These are phyloP conservation scores for Sideroxylon spinosum DNA, from an alignment of 179 eudicot species.

Conservation along the genomic window DNA sequence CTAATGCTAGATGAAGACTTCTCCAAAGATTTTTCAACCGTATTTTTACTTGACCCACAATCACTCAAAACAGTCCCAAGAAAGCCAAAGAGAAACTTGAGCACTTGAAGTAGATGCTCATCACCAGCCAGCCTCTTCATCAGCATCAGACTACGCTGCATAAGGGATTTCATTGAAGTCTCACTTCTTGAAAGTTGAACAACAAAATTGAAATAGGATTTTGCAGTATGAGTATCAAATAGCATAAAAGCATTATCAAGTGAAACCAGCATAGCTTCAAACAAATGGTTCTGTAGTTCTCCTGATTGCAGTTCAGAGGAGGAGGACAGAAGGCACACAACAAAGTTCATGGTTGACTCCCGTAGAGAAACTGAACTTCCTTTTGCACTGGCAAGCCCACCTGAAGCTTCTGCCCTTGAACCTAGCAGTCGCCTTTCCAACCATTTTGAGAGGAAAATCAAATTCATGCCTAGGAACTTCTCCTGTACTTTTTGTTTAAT, in stretches of 20 bases:
- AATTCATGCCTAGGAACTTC: constrained; percentile 68
- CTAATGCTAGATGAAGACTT: constrained; percentile 47
- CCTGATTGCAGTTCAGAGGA: constrained; percentile 43
- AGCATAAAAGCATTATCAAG: constrained; percentile 69
- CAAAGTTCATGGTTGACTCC: constrained; percentile 83
- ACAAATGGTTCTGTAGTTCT: constrained; percentile 60
- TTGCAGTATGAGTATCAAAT: constrained; percentile 67
- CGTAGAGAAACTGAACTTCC: constrained; percentile 64
- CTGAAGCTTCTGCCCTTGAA: constrained; percentile 40
- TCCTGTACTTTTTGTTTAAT: constrained; percentile 55
- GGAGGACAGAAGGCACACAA: constrained; percentile 54
- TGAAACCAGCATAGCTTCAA: constrained; percentile 61
- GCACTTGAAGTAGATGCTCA: constrained; percentile 76
- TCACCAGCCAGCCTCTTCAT: constrained; percentile 78
- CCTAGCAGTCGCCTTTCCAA: constrained; percentile 78
- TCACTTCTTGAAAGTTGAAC: constrained; percentile 77
- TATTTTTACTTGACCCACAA: constrained; percentile 48
- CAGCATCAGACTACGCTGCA: constrained; percentile 58
- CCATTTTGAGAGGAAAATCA: constrained; percentile 67
- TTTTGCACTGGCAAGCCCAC: constrained; percentile 37
- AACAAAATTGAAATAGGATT: constrained; percentile 65
- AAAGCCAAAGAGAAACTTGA: constrained; percentile 76
- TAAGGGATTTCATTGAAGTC: constrained; percentile 58
- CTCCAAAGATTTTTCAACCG: constrained; percentile 44
- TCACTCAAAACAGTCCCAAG: constrained; percentile 58